A percentile compares a stretch with the other conserved stretches of the same genome.
phyloP scores from a whole-genome alignment of 2,329 filamentous ascomycete genomes.

The Nemania abortiva region DNA sequence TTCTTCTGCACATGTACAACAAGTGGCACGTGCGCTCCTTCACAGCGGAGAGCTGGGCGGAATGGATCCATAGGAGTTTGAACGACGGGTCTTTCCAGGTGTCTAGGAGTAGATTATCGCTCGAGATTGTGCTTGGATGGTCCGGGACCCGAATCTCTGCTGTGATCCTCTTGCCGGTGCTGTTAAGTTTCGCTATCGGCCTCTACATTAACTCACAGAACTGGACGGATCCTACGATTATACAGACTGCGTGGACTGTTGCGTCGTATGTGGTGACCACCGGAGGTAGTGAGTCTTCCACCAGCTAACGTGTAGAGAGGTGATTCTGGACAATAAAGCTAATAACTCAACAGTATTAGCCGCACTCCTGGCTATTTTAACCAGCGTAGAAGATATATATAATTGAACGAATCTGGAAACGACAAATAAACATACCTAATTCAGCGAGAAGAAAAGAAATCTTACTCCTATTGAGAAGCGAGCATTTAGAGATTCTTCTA shows the following conservation, averaged over 20 bases:
- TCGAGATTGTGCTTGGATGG: slow-evolving; percentile 19
- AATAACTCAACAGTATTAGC: too few species aligned
- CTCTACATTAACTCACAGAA: slow-evolving; percentile 9
- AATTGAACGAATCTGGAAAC: too few species aligned
- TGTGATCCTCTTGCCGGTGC: slow-evolving; percentile 10
- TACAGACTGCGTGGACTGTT: slow-evolving; percentile 16
- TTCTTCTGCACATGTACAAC: background rate
- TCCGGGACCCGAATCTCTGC: slow-evolving; percentile 10
- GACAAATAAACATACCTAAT: too few species aligned
- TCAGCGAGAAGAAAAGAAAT: too few species aligned
- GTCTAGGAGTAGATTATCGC: background rate
- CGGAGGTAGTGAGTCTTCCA: slow-evolving; percentile 12
- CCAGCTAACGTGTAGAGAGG: too few species aligned
- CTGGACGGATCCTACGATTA: slow-evolving; percentile 10
- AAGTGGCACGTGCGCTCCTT: background rate
- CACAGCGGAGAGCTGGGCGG: background rate
- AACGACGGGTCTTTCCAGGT: background rate
- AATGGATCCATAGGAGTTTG: slow-evolving; percentile 3
- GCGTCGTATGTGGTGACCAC: slow-evolving; percentile 12
- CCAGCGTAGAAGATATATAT: too few species aligned
- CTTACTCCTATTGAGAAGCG: too few species aligned
- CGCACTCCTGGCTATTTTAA: too few species aligned
- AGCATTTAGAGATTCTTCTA: too few species aligned
- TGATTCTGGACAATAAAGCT: too few species aligned
- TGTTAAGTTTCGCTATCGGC: slow-evolving; percentile 17